Base-by-base conservation (phyloP, 495 filamentous ascomycete genomes). In the Lichina pygmaea region DNA sequence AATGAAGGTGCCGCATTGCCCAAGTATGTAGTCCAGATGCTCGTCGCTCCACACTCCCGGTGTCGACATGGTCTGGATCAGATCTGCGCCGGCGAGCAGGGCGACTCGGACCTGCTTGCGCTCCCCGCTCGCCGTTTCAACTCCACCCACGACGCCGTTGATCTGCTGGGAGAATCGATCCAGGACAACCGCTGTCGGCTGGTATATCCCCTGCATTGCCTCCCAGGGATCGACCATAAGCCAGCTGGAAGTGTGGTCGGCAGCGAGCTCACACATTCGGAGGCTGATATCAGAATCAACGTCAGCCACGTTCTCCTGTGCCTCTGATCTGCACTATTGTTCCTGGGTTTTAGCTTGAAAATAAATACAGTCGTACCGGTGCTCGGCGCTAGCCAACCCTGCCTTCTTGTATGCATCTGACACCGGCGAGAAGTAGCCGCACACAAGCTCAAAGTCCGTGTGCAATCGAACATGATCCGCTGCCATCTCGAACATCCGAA, bases 401-500 rank as follows among this genome's bases (percentile, higher is more conserved):
- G 72, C 75, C 60, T 95, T 95, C 55, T 84, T 84, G 63, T 95
- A 95, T 30, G 79, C 76, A 54, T 92, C 86, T 45, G 74, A 77
- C 34, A 84, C 78, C 24, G 77, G 77, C 36, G 73, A 78, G 41
- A 92, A 60, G 58, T 85, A 92, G 16, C 80, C 84, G 36, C 78
- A 84, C 31, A 91, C 65, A 13, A 94, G 68, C 58, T 94, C 86
- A 55, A 77, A 93, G 33, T 82, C 66, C 37, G 81, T 83, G 61
- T 76, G 81, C 60, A 85, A 75, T 44, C 74, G 72, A 51, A 74
- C 75, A 59, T 77, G 81, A 63, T 86, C 79, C 53, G 72, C 69
- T 3, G 81, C 81, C 77, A 86, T 82, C 52, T 91, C 85, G 55
- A 92, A 92, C 83, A 93, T 86, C 56, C 84, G 81, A 45, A 93